Conservation (phyloP, 305 asterid genomes). For the Stenogyne calaminthoides region DNA sequence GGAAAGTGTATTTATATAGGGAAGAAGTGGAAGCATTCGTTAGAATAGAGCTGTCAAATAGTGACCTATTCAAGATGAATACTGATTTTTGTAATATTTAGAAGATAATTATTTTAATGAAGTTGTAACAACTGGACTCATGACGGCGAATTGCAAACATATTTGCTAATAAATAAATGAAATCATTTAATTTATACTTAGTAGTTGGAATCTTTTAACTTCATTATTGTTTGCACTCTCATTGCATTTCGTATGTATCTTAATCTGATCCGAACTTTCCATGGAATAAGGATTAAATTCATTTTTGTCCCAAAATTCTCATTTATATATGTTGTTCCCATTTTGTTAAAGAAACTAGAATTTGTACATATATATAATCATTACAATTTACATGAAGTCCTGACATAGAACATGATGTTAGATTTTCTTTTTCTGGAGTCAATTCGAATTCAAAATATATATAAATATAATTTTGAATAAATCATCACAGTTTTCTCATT, state of each 20-base stretch:
- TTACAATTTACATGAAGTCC: too few relatives aligned
- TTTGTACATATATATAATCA: too few relatives aligned
- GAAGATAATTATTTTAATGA: slow-evolving; percentile 8
- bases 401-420: too few relatives aligned
- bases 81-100: slow-evolving; percentile 24
- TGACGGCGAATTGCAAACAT: slow-evolving; percentile 4
- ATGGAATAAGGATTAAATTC: not conserved
- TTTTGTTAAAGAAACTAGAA: too few relatives aligned
- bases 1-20: slow-evolving; percentile 29
- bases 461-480: too few relatives aligned
- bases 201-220: not conserved
- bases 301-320: not conserved
- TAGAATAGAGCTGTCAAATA: slow-evolving; percentile 43
- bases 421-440: too few relatives aligned
- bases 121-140: slow-evolving; percentile 31
- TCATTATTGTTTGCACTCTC: not conserved
- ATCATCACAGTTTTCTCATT: too few relatives aligned
- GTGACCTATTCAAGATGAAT: slow-evolving; percentile 25
- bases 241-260: not conserved
- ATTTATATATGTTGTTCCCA: not conserved
- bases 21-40: slow-evolving; percentile 13
- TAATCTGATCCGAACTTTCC: not conserved
- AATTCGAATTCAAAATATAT: too few relatives aligned
- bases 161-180: slow-evolving; percentile 27
- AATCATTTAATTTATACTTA: not conserved